Base-by-base conservation (phyloP, 164 flowering plant species). In the Tinospora cordifolia region DNA sequence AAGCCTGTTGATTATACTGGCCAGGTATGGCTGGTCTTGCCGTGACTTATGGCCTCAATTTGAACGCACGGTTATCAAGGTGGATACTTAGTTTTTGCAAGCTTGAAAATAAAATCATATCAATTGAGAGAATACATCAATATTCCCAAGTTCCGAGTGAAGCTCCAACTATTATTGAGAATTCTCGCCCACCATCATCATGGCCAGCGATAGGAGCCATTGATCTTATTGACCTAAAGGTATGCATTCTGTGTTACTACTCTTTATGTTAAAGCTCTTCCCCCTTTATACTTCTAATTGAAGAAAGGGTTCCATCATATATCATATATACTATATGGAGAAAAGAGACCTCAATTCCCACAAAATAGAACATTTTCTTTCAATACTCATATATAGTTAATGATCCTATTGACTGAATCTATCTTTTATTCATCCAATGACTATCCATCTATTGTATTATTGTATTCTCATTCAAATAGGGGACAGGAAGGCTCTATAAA, bases 61-160 rank as follows among this genome's bases (percentile, higher is more conserved):
- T 94, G 83, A 94, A 94, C 83, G 94, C 94, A 27, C 96, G 98
- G 17, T 75, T 92, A 64, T 92, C 99, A 36, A 81, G 99, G 58
- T 92, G 98, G 98, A 94, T 94, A 72, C 93, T 92, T 49, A 92
- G 98, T 82, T 92, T 94, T 77, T 94, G 99, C 83, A 92, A 94
- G 79, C 97, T 94, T 67, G 99, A 93, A 79, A 93, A 92, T 79
- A 93, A 93, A 75, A 95, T 95, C 76, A 92, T 95, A 67, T 95
- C 99, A 49, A 88, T 95, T 34, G 99, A 95, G 70, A 89, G 99
- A 75, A 92, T 95, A 73, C 81, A 91, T 77, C 99, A 95, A 66
- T 92, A 92, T 75, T 85, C 90, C 68, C 84, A 87, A 74, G 85
- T 95, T 71, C 90, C 93, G 54, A 70, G 92, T 74, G 99, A 95